Base-by-base conservation (phyloP, 2,329 filamentous ascomycete genomes). In the Diaporthe helianthi region DNA sequence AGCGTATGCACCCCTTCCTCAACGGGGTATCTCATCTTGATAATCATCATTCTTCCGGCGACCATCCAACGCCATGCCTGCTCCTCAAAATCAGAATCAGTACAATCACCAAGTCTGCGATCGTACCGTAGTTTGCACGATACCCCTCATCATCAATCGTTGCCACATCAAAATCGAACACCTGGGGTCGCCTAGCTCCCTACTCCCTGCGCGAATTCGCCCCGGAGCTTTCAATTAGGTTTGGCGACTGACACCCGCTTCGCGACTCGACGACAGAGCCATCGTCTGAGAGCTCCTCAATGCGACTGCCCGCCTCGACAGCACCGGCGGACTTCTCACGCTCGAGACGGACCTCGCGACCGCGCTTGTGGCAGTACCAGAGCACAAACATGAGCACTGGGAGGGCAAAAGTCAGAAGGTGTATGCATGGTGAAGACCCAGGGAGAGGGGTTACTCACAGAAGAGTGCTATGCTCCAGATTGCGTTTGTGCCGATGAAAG, bases 291-390 rank as follows among this genome's bases (percentile, higher is more conserved):
- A 86, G 79, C 74, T 86, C 84, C 73, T 86, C 84, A 52, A 86
- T 79, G 29, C 83, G 79, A 33, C 78, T 74, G 44, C 69, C 65
- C 33, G 74, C 74, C 12, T 69, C 74, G 17, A 69, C 70, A 1
- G 41, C 51, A 36, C 61, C 19, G 13, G 77, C 79, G 1, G 78
- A 73, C 65, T 81, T 81, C 75, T 88, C 86, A 63, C 79, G 73
- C 76, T 92, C 90, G 15, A 98, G 87, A 63, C 96, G 88, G 8
- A 90, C 90, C 82, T 99, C 95, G 53, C 89, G 89, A 47, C 96
- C 96, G 66, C 96, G 92, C 83, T 98, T 98, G 81, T 98, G 92
- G 82, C 94, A 98, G 82, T 98, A 99, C 94, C 95, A 99, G 75
- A 98, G 90, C 53, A 97, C 93, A 77, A 97, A 96, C 68, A 99